Base-by-base conservation (phyloP, 164 flowering plant genomes). In the Vitis rupestris region DNA sequence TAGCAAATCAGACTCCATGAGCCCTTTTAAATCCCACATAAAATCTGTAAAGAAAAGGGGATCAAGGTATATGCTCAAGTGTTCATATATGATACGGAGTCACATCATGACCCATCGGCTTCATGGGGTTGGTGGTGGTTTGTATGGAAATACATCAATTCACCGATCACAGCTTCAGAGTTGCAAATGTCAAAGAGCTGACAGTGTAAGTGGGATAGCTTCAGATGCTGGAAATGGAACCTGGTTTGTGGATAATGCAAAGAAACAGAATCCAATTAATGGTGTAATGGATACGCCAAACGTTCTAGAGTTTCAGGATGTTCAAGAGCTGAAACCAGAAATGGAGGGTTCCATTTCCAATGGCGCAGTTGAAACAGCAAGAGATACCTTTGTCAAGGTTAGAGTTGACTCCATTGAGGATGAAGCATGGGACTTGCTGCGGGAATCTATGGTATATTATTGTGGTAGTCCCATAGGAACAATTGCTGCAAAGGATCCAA, bases 401-500 rank as follows among this genome's bases (percentile, higher is more conserved):
- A 69, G 30, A 30, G 58, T 54, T 10, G 74, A 77, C 49, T 61
- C 77, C 10, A 54, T 82, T 62, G 90, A 84, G 79, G 84, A 84
- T 52, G 90, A 86, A 70, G 90, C 90, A 9, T 86, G 90, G 90
- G 72, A 80, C 30, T 65, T 84, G 17, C 48, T 86, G 48, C 75
- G 82, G 47, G 79, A 77, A 44, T 82, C 90, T 27, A 61, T 86
- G 57, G 86, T 82, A 19, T 75, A 83, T 63, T 84, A 86, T 56
- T 84, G 90, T 74, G 78, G 83, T 2, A 80, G 74, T 75, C 90
- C 90, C 17, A 60, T 86, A 61, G 90, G 90, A 62, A 86, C 90
- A 9, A 81, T 86, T 74, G 90, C 90, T 75, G 90, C 90, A 9
- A 82, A 76, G 47, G 90, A 86, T 56, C 86, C 88, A 56, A 80